Evolutionary conservation across 257 asterid genomes (phyloP), one percentile per base, ranked within the genome.

Genomic region (Thymus mandschuricus): DNA sequence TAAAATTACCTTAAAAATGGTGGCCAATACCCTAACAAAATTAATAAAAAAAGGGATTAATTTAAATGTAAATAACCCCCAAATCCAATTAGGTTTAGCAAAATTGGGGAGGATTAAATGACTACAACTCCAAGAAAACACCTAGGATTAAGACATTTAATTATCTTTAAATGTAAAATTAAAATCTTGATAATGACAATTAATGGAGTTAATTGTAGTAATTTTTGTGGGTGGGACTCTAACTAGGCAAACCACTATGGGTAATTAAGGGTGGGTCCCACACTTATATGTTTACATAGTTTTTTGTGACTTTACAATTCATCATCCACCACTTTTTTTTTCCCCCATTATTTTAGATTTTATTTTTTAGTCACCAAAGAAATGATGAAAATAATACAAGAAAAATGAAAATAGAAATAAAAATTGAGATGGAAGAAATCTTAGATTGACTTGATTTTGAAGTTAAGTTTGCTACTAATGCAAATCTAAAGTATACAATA

Each of bases 291-390:
- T 45, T 61, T 70, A 68, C 72, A 55, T 54, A 59, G 73, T 66
- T 75, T 61, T 69, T 8, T 10, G 35, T 29, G n/a, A 55, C 72
- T 71, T 68, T 72, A 64, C 76, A 68, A 44, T 72, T 68, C 86
- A 81, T 75, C 60, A 71, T 78, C 78, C 79, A 71, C 78, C 75
- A 81, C 77, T 66, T 71, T 72, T 66, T 66, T n/a, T n/a, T n/a
- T n/a, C n/a, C n/a, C 68, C 78, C 46, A 66, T n/a, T n/a, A 11
- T 74, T 49, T 61, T 62, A 51, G 66, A 31, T 11, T 10, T 10
- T 13, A 13, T 48, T 7, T 44, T 59, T 4, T 13, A 28, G 3
- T 11, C 45, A 1, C 6, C 12, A 43, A 8, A 44, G 10, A 61
- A 27, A 65, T 65, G 40, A 64, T 71, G 57, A 60, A 58, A 55